These are phyloP conservation scores for Oryza meyeriana DNA, from an alignment of 176 grass and related monocot genomes.

Conservation along the genomic window DNA sequence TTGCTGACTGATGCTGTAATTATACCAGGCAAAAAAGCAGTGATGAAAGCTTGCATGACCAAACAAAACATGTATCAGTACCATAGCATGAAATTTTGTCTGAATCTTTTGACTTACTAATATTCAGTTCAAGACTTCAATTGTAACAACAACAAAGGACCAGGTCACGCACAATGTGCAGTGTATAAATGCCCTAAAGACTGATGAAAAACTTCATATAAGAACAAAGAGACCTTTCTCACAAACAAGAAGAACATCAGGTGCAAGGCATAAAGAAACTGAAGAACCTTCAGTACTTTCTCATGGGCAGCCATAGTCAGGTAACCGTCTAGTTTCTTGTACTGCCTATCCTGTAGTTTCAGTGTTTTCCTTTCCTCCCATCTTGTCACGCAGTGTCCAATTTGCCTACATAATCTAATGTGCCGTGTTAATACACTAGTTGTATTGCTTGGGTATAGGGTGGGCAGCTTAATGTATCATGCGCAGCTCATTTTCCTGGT, in stretches of 20 bases:
- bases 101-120: slow-evolving; percentile 4
- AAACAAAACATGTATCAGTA: slow-evolving; percentile 2
- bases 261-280: neutral
- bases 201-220: slow-evolving; percentile 2
- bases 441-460: neutral
- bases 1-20: neutral
- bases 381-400: neutral
- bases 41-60: neutral
- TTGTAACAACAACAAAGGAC: neutral
- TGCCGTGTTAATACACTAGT: neutral
- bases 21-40: neutral
- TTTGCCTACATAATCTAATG: neutral
- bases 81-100: neutral
- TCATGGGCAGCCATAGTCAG: slow-evolving; percentile 9
- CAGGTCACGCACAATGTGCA: neutral
- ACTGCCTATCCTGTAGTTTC: neutral
- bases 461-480: neutral
- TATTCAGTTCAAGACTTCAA: neutral
- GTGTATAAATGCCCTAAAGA: slow-evolving; percentile 22
- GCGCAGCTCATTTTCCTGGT: neutral
- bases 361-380: neutral
- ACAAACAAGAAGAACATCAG: neutral
- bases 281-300: neutral
- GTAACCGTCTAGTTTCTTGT: neutral
- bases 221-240: neutral